A percentile compares a stretch with the other conserved stretches of the same genome.
Evolutionary conservation across 768 basidiomycete genomes (phyloP).

Genomic region (Hygrophoropsis aurantiaca): DNA sequence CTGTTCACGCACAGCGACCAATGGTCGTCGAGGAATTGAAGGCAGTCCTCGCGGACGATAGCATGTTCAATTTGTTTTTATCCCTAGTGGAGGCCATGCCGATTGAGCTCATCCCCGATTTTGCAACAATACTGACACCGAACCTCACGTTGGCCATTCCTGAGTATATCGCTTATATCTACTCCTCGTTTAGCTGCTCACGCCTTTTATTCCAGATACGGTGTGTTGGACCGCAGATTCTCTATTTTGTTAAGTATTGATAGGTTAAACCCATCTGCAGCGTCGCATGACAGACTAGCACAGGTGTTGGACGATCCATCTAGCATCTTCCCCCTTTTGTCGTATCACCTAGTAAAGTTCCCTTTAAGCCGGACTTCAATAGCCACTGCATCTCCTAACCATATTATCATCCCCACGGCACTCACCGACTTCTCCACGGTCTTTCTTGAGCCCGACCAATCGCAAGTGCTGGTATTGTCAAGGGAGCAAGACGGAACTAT

Average conservation of each 20-base stretch:
- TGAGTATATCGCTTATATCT: not conserved
- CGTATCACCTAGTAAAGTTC: conserved; percentile 1
- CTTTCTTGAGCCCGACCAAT: conserved; percentile 3
- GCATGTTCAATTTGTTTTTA: not conserved
- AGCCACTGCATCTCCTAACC: not conserved
- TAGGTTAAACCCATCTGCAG: not conserved
- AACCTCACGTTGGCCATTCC: not conserved
- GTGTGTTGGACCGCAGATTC: no score
- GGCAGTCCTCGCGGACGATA: not conserved
- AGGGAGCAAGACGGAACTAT: not conserved
- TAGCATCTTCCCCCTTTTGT: not conserved
- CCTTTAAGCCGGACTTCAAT: not conserved
- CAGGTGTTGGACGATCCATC: conserved; percentile 2
- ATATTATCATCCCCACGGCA: not conserved
- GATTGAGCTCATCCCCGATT: not conserved
- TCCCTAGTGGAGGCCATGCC: not conserved
- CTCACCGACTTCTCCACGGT: conserved; percentile 3
- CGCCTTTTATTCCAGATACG: no score
- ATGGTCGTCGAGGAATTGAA: not conserved
- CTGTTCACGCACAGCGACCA: not conserved
- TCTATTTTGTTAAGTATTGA: no score
- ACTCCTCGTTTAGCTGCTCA: no score
- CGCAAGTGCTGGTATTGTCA: conserved; percentile 1
- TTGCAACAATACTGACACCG: not conserved
- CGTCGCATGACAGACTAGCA: conserved; percentile 1